Conservation (phyloP, 306 rosid genomes). For the Medicago truncatula region DNA sequence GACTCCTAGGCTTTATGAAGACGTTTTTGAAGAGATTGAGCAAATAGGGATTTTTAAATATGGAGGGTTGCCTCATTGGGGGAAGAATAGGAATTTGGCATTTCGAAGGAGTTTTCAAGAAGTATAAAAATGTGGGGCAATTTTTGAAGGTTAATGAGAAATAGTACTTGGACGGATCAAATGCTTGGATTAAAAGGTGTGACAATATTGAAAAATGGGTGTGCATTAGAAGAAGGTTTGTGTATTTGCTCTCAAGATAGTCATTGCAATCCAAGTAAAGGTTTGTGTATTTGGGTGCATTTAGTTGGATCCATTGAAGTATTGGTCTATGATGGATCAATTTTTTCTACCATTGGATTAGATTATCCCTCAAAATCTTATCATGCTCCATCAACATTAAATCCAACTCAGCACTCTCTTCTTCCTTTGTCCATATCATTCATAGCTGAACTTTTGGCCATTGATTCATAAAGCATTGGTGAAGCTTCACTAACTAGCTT, state of each 20-base stretch:
- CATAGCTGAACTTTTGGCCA: no score
- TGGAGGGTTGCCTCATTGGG: slow-evolving; percentile 82
- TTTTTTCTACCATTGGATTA: no score
- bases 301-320: no score
- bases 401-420: no score
- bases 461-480: no score
- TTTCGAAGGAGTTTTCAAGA: slow-evolving; percentile 58
- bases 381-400: no score
- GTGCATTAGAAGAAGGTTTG: slow-evolving; percentile 90
- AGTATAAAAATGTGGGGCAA: slow-evolving; percentile 46
- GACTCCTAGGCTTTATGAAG: slow-evolving; percentile 72
- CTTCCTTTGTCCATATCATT: no score
- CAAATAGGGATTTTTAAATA: slow-evolving; percentile 75
- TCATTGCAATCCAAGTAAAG: slow-evolving; percentile 75
- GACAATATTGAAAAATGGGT: slow-evolving; percentile 57
- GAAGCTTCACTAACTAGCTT: no score
- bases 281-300: no score
- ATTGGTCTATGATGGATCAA: no score
- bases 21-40: slow-evolving; percentile 77
- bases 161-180: slow-evolving; percentile 76
- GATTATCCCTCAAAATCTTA: no score
- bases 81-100: slow-evolving; percentile 72
- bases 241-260: slow-evolving; percentile 66
- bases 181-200: slow-evolving; percentile 61
- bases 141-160: slow-evolving; percentile 58